phyloP scores from a whole-genome alignment of 2,329 filamentous ascomycete genomes.

The Fusarium tuaranense region DNA sequence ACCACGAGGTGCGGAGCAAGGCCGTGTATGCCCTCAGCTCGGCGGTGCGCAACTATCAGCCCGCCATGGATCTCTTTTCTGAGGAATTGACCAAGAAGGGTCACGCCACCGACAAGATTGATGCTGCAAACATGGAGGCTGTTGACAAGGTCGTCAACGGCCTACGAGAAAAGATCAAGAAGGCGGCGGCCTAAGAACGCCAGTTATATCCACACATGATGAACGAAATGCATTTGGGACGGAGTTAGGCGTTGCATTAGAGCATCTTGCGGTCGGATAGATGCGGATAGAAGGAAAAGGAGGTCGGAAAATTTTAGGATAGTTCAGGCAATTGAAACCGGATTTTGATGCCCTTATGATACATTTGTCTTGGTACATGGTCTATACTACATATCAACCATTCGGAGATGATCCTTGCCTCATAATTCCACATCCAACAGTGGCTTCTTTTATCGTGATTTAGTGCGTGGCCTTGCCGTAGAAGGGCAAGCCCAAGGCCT shows the following conservation, averaged over 20 bases:
- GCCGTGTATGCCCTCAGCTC: conserved; percentile 90
- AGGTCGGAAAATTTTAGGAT: conserved; percentile 25
- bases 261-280: conserved; percentile 5
- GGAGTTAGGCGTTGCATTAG: conserved; percentile 51
- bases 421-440: conserved; percentile 13
- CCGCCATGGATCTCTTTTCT: conserved; percentile 77
- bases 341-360: conserved; percentile 45
- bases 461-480: conserved; percentile 74
- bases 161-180: conserved; percentile 67
- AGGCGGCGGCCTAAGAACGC: conserved; percentile 38
- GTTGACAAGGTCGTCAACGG: conserved; percentile 80
- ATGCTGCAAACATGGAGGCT: conserved; percentile 88
- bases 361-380: conserved; percentile 51
- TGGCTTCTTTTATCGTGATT: conserved; percentile 21
- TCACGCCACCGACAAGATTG: conserved; percentile 70
- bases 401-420: conserved; percentile 30
- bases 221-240: conserved; percentile 46
- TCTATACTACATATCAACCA: conserved; percentile 46
- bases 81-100: conserved; percentile 69
- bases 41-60: conserved; percentile 89
- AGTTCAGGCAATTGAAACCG: conserved; percentile 28
- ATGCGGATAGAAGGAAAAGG: conserved; percentile 14
- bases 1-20: conserved; percentile 80
- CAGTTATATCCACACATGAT: conserved; percentile 15
- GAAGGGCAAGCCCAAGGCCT: conserved; percentile 72